A percentile compares a stretch with the other conserved stretches of the same genome.
Evolutionary conservation across 345 rosid genomes (phyloP).

Genomic region (Salix brachista): DNA sequence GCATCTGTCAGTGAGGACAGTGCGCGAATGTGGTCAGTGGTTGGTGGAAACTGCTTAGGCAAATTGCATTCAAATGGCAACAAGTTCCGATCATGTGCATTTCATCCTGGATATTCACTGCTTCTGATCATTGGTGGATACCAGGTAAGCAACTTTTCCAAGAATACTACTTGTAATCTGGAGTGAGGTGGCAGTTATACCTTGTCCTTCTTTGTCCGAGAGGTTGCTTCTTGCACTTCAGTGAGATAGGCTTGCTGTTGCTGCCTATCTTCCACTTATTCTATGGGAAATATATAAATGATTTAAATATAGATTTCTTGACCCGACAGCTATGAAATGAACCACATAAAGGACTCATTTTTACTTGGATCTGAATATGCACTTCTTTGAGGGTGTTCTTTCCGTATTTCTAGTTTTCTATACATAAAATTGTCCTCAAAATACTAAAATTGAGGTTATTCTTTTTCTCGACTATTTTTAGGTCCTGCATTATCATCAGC

Average conservation of each 20-base stretch:
- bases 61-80: slow-evolving; percentile 23
- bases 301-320: background rate
- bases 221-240: background rate
- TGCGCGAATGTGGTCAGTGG: slow-evolving; percentile 27
- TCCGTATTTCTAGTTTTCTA: background rate
- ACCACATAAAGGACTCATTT: background rate
- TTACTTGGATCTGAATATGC: background rate
- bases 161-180: background rate
- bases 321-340: background rate
- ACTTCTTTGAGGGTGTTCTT: background rate
- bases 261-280: background rate
- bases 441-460: background rate
- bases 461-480: no score
- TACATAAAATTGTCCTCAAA: background rate
- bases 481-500: no score
- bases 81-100: slow-evolving; percentile 33
- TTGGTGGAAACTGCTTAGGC: slow-evolving; percentile 13
- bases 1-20: slow-evolving; percentile 34
- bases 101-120: slow-evolving; percentile 27
- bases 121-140: slow-evolving; percentile 26
- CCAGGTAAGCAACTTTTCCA: slow-evolving; percentile 19
- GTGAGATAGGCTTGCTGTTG: background rate
- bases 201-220: background rate
- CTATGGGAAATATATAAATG: background rate
- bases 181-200: no score